Percentiles rank a stretch among this genome's conserved stretches.
These are phyloP conservation scores for Boletus smithii DNA, from an alignment of 1,284 basidiomycete genomes.

Conservation along the genomic window DNA sequence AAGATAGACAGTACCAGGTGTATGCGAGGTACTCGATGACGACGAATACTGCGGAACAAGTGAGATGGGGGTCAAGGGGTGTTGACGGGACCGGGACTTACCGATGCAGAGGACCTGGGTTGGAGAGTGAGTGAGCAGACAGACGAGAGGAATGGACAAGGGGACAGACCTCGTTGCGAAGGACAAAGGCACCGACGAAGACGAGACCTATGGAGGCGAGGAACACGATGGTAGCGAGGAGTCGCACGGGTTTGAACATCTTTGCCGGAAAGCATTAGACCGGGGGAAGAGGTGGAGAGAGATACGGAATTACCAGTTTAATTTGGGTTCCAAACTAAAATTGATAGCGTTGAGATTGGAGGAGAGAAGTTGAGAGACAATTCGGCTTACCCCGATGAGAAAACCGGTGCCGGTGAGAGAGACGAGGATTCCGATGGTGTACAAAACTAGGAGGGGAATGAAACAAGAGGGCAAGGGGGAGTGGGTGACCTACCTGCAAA, in stretches of 20 bases:
- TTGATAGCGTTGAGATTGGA: constrained; percentile 1
- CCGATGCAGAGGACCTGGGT: constrained; percentile 47
- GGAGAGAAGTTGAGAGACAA: not conserved
- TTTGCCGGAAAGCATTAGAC: constrained; percentile 29
- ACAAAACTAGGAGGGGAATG: constrained; percentile 56
- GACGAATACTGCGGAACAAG: constrained; percentile 65
- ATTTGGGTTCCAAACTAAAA: constrained; percentile 72
- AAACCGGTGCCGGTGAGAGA: constrained; percentile 88
- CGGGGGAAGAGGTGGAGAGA: not conserved
- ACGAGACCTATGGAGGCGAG: constrained; percentile 73
- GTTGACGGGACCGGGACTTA: constrained; percentile 28
- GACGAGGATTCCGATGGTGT: constrained; percentile 79
- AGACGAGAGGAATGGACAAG: not conserved
- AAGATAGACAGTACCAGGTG: constrained; percentile 79
- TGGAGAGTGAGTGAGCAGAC: not conserved
- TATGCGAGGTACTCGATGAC: constrained; percentile 83
- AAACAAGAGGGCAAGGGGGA: not conserved
- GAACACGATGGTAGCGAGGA: constrained; percentile 82
- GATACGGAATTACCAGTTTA: constrained; percentile 58
- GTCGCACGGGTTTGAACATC: constrained; percentile 93
- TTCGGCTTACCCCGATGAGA: constrained; percentile 67
- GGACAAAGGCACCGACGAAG: constrained; percentile 78
- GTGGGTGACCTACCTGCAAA: constrained; percentile 67
- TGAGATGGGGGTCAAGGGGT: constrained; percentile 5
- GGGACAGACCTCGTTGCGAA: constrained; percentile 58